Evolutionary conservation across 1,139 yeast species (phyloP).

Genomic region (Taphrina communis): DNA sequence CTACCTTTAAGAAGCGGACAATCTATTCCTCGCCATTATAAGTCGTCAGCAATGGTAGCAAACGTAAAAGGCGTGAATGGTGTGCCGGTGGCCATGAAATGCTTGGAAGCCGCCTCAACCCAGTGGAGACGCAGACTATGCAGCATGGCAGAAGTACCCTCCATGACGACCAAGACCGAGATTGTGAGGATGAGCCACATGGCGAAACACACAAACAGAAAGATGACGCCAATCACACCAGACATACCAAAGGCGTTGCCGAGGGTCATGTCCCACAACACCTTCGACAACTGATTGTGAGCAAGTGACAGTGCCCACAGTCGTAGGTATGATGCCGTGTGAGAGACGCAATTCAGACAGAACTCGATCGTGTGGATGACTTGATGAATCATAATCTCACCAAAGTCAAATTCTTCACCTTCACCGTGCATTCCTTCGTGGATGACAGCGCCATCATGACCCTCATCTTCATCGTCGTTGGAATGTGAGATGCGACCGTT

Average conservation of each 20-base stretch:
- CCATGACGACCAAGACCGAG: slow-evolving; percentile 91
- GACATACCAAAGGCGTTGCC: slow-evolving; percentile 77
- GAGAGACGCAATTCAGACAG: slow-evolving; percentile 95
- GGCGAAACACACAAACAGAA: slow-evolving; percentile 79
- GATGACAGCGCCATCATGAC: slow-evolving; percentile 49
- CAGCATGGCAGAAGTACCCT: slow-evolving; percentile 98
- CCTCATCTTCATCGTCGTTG: slow-evolving; percentile 47
- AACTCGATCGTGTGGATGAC: slow-evolving; percentile 98
- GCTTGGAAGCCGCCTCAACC: slow-evolving; percentile 99
- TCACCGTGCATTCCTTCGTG: slow-evolving; percentile 50
- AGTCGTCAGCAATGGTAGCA: slow-evolving; percentile 38
- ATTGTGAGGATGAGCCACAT: slow-evolving; percentile 95
- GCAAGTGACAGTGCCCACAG: slow-evolving; percentile 98
- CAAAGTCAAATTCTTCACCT: slow-evolving; percentile 69
- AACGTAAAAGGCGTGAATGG: slow-evolving; percentile 84
- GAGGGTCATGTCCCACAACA: slow-evolving; percentile 95
- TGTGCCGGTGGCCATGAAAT: slow-evolving; percentile 93
- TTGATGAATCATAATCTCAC: slow-evolving; percentile 95
- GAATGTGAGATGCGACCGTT: slow-evolving; percentile 49
- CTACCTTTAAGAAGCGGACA: too few relatives aligned
- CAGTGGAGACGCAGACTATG: slow-evolving; percentile 96
- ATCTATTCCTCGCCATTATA: background rate
- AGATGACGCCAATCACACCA: slow-evolving; percentile 71
- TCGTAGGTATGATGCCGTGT: slow-evolving; percentile 95
- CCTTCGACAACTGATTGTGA: slow-evolving; percentile 93